Conservation (phyloP, 768 basidiomycete genomes). For the Trametes cingulata region DNA sequence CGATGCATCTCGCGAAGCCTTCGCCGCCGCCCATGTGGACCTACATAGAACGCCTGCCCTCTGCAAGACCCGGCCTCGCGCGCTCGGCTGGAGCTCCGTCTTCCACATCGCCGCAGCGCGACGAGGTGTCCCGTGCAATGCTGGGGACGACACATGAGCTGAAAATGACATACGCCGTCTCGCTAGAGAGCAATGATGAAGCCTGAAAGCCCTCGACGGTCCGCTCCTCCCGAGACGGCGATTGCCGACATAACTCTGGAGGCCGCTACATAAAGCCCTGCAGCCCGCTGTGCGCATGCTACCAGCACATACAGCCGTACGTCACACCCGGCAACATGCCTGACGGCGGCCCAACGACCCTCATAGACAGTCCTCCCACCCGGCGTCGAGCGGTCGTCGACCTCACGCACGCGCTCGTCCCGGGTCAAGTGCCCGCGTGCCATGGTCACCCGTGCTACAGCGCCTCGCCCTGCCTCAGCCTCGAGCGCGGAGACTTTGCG, state of each 20-base stretch:
- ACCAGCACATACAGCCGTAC: neutral
- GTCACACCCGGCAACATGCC: neutral
- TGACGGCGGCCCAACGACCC: neutral
- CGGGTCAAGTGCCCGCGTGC: conserved; percentile 47
- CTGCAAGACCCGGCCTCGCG: neutral
- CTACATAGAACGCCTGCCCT: neutral
- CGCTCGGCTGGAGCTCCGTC: neutral
- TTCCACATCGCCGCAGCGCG: neutral
- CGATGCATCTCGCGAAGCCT: neutral
- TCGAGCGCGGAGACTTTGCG: conserved; percentile 47
- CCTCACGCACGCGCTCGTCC: conserved; percentile 52
- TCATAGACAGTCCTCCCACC: neutral
- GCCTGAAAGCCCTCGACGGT: neutral
- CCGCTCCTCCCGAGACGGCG: conserved; percentile 2
- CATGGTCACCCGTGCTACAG: conserved; percentile 55
- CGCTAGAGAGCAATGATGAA: neutral
- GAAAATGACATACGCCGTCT: neutral
- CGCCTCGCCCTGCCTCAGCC: conserved; percentile 39
- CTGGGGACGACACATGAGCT: neutral
- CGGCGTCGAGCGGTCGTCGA: conserved; percentile 42
- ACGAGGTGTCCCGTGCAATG: no score
- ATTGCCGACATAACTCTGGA: neutral
- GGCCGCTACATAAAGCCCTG: neutral
- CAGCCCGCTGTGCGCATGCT: neutral
- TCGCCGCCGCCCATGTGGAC: neutral